A percentile compares a stretch with the other conserved stretches of the same genome.
Evolutionary conservation across 2,329 filamentous ascomycete species (phyloP).

Genomic region (Aspergillus caelatus): DNA sequence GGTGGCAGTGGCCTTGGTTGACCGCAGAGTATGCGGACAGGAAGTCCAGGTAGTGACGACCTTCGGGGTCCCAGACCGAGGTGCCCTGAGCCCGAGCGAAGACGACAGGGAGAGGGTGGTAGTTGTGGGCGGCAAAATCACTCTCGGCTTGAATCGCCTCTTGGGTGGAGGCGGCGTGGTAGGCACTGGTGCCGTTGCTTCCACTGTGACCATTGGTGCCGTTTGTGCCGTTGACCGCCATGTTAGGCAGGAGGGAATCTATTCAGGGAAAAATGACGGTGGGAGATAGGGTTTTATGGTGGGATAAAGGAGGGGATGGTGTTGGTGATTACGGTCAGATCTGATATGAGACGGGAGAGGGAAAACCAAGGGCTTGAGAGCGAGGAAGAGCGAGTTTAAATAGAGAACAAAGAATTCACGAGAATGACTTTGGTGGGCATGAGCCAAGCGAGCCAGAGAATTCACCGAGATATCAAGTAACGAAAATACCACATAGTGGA

Average conservation of each 20-base stretch:
- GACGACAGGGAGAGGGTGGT: constrained; percentile 93
- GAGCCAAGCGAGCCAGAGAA: constrained; percentile 1
- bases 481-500: constrained; percentile 24
- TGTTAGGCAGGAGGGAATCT: constrained; percentile 23
- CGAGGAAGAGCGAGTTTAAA: constrained; percentile 19
- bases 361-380: constrained; percentile 1
- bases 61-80: constrained; percentile 96
- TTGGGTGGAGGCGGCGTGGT: constrained; percentile 77
- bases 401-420: constrained; percentile 6
- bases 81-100: constrained; percentile 83
- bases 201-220: constrained; percentile 9
- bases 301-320: background rate
- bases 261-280: constrained; percentile 1
- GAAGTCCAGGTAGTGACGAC: constrained; percentile 94
- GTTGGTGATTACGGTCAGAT: background rate
- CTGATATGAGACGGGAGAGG: background rate
- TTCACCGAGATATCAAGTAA: constrained; percentile 9
- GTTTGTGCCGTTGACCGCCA: constrained; percentile 22
- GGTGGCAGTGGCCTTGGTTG: constrained; percentile 98
- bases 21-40: constrained; percentile 97
- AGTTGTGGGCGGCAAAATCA: constrained; percentile 93
- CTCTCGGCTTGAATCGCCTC: constrained; percentile 80
- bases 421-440: constrained; percentile 7
- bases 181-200: constrained; percentile 48
- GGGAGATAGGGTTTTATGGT: background rate